Conservation (phyloP, 2,329 filamentous ascomycete species). For the Fusarium papillatum region DNA sequence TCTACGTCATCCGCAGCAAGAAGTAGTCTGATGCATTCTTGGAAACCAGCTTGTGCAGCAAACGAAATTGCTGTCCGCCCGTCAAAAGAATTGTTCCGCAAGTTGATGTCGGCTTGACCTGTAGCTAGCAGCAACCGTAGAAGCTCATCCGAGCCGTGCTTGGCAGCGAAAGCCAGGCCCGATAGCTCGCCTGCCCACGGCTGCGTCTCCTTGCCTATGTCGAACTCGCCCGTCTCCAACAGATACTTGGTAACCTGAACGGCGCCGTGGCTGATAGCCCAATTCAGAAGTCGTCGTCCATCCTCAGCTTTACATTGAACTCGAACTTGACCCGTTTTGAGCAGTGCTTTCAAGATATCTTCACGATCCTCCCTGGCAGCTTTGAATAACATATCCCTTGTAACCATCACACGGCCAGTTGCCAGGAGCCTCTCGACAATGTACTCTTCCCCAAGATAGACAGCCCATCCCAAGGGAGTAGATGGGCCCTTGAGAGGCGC, state of each 20-base stretch:
- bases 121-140: background rate
- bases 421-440: background rate
- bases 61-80: background rate
- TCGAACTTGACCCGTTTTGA: too few relatives aligned
- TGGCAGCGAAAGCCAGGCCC: background rate
- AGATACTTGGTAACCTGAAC: too few relatives aligned
- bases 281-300: too few relatives aligned
- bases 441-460: background rate
- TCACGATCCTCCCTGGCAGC: background rate
- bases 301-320: too few relatives aligned
- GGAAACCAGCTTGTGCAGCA: background rate
- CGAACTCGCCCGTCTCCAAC: too few relatives aligned
- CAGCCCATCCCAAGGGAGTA: background rate
- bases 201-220: too few relatives aligned
- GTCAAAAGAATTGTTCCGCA: accelerated
- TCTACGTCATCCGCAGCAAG: background rate
- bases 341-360: background rate
- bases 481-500: too few relatives aligned
- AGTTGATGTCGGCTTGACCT: background rate
- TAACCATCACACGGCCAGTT: background rate
- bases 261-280: too few relatives aligned
- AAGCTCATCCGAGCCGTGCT: background rate
- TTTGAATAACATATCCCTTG: background rate
- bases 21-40: background rate
- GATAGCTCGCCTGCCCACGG: too few relatives aligned